These are phyloP conservation scores for Spergularia marina DNA, from an alignment of 148 eudicot species.

Conservation along the genomic window DNA sequence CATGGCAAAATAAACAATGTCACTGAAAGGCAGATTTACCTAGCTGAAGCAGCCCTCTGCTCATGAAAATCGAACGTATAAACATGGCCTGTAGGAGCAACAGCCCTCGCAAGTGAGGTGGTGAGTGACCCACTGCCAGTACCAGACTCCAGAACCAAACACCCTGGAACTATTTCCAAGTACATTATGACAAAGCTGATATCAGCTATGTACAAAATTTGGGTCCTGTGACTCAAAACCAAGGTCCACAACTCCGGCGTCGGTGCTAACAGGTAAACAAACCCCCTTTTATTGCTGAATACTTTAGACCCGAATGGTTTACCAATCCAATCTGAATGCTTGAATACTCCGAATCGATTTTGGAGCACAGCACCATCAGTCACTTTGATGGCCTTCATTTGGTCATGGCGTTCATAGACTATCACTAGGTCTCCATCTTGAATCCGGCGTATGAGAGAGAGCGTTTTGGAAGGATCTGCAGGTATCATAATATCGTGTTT, in stretches of 20 bases:
- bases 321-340: constrained; percentile 81
- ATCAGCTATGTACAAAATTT: constrained; percentile 90
- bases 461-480: constrained; percentile 40
- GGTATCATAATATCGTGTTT: constrained; percentile 39
- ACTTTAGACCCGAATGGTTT: constrained; percentile 86
- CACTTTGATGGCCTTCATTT: constrained; percentile 78
- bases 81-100: constrained; percentile 76
- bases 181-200: constrained; percentile 78
- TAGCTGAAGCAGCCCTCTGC: constrained; percentile 78
- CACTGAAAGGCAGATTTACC: constrained; percentile 35
- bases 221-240: constrained; percentile 90
- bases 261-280: constrained; percentile 83
- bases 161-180: constrained; percentile 85
- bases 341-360: constrained; percentile 76
- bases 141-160: constrained; percentile 77
- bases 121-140: constrained; percentile 91
- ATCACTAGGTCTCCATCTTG: constrained; percentile 72
- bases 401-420: constrained; percentile 72
- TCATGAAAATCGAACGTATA: constrained; percentile 95
- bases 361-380: constrained; percentile 48
- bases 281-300: constrained; percentile 70
- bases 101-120: constrained; percentile 82
- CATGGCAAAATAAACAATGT: neutral
- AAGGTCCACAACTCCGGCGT: constrained; percentile 95
- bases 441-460: constrained; percentile 54